Evolutionary conservation across 2,329 filamentous ascomycete genomes (phyloP), one percentile per base, ranked within the genome.

Genomic region (Pestalotiopsis sp.): DNA sequence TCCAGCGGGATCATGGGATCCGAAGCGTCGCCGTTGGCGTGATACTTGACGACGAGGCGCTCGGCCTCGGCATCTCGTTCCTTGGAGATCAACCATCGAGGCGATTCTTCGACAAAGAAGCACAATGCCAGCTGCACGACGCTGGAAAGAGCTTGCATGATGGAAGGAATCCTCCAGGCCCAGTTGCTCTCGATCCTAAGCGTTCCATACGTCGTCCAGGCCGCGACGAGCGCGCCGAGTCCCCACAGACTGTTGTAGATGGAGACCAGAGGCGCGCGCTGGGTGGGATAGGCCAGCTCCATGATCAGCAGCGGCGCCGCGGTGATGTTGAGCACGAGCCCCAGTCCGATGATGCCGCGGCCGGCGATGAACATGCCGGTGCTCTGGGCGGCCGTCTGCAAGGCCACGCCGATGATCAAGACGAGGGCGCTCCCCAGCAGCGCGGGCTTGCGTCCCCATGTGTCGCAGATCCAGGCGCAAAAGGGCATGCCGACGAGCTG

Each of bases 121-220:
- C 17, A 60, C 17, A 66, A 56, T 2, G 7, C 13, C 23, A 66
- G 17, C 27, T 60, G 57, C 1, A 82, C 72, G 0, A 80, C 71
- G 0, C 81, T 80, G 63, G 80, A 83, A 2, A 82, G 64, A 73
- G 83, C 82, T 74, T 85, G 83, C 2, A 85, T 70, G 0, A 78
- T 80, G 17, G 83, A 82, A 0, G 84, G 83, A n/a, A 82, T 77
- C 13, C 82, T 76, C 85, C 85, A 87, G 5, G 68, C 66, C 66
- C 70, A 73, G 3, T 64, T 67, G 66, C 66, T 69, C 17, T 68
- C 63, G 60, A 71, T 68, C 36, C 61, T 62, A 49, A 70, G 68
- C 12, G 72, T 74, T 0, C 72, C 73, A 45, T 71, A 74, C 2
- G 70, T 74, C 4, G 66, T 36, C 73, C 73, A 75, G 1, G 71